Percentiles rank a stretch among this genome's conserved stretches.
phyloP scores from a whole-genome alignment of 2,329 filamentous ascomycete species.

The Aspergillus sp. region DNA sequence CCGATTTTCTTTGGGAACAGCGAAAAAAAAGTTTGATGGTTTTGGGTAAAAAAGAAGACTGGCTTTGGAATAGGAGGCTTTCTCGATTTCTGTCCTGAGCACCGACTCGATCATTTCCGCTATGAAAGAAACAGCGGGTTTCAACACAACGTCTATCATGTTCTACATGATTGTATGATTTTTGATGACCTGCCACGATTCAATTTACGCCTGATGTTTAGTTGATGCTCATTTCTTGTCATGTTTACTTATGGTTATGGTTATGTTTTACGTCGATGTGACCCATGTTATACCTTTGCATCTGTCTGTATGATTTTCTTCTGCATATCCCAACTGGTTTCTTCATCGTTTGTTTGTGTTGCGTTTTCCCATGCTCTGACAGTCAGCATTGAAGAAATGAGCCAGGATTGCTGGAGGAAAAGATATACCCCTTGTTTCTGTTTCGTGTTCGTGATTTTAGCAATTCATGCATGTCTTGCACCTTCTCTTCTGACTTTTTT shows the following conservation, averaged over 20 bases:
- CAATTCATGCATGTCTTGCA: constrained; percentile 1
- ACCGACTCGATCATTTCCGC: constrained; percentile 14
- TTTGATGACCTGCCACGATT: constrained; percentile 27
- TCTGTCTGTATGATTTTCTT: constrained; percentile 19
- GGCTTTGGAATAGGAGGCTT: constrained; percentile 20
- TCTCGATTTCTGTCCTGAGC: constrained; percentile 18
- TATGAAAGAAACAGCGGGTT: constrained; percentile 16
- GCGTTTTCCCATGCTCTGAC: constrained; percentile 10
- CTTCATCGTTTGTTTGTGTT: constrained; percentile 14
- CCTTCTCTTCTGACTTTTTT: background rate
- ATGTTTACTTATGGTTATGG: constrained; percentile 8
- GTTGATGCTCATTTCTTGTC: constrained; percentile 12
- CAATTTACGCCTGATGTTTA: constrained; percentile 16
- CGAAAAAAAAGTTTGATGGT: constrained; percentile 21
- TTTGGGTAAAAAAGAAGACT: constrained; percentile 14
- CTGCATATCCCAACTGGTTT: constrained; percentile 15
- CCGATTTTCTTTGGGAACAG: constrained; percentile 9
- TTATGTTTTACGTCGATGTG: constrained; percentile 9
- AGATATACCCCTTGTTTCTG: constrained; percentile 20
- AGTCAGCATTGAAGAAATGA: constrained; percentile 18
- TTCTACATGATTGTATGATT: constrained; percentile 28
- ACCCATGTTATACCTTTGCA: background rate
- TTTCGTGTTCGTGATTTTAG: constrained; percentile 4
- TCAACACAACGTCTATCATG: constrained; percentile 26
- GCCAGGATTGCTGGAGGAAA: constrained; percentile 18